phyloP scores from a whole-genome alignment of 2,329 filamentous ascomycete species.

The Blastomyces parvus region DNA sequence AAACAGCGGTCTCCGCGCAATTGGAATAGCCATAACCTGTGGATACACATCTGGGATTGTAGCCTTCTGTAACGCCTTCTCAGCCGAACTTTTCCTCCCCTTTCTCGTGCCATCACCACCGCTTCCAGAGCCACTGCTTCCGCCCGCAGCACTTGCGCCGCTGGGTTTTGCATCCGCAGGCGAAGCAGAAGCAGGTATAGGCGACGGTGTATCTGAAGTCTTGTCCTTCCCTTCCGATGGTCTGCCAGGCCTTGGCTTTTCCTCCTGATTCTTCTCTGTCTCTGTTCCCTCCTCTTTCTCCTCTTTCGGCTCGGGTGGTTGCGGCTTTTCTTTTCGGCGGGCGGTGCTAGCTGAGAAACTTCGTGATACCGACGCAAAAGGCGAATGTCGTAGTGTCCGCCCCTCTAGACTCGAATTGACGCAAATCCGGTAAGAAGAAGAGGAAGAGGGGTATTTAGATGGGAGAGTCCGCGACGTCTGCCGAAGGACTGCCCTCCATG shows the following conservation, averaged over 20 bases:
- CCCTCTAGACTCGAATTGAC: conserved; percentile 16
- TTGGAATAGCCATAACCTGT: conserved; percentile 94
- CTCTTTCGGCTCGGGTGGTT: conserved; percentile 38
- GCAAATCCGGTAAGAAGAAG: conserved; percentile 26
- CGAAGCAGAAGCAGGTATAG: conserved; percentile 31
- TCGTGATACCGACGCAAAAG: conserved; percentile 25
- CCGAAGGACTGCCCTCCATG: conserved; percentile 54
- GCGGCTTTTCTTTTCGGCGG: conserved; percentile 48
- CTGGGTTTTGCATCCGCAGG: conserved; percentile 41
- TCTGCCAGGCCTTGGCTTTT: conserved; percentile 29
- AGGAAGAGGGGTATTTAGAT: conserved; percentile 25
- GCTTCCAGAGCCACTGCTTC: conserved; percentile 38
- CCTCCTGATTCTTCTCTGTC: conserved; percentile 28
- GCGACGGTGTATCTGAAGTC: conserved; percentile 39
- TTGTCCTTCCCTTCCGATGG: conserved; percentile 35
- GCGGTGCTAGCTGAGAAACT: conserved; percentile 39
- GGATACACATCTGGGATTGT: conserved; percentile 91
- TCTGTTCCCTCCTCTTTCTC: conserved; percentile 37
- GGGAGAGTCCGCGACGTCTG: conserved; percentile 37
- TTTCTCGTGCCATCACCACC: conserved; percentile 37
- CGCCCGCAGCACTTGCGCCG: conserved; percentile 51
- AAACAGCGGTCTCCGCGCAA: conserved; percentile 85
- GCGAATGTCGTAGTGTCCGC: conserved; percentile 9
- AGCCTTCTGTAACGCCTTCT: conserved; percentile 74
- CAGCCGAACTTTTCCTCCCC: conserved; percentile 57